Base-by-base conservation (phyloP, 768 basidiomycete species). In the Boletus rubescentipes region DNA sequence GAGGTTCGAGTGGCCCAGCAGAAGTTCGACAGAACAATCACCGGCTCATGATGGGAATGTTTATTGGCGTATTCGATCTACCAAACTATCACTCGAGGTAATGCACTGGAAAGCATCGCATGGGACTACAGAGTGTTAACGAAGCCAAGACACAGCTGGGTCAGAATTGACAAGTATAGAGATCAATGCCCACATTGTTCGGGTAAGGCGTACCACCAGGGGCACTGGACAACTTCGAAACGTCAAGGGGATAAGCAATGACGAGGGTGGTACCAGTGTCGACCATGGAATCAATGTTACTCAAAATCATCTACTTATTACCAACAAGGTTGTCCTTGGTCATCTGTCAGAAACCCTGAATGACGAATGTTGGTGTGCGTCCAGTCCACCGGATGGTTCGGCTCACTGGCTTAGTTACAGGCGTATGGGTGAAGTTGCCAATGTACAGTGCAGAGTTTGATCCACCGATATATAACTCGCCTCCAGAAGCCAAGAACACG, bases 381-480 rank as follows among this genome's bases (percentile, higher is more conserved):
- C 29, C 10, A 23, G 4, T 31, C 16, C 16, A 11, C 5, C 30
- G 1, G 11, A 37, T 18, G 15, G 10, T 32, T 10, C 7, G 11
- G 36, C 51, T 68, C 39, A 56, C 70, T 61, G 54, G n/a, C 10
- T 49, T 11, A 11, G 61, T 63, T 5, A 73, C 67, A 5, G 57
- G 54, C 1, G 46, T 50, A 39, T 66, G 77, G 8, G 66, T 69
- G 49, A 79, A 61, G 2, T 45, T 47, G 15, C 76, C 76, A 34
- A 61, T 67, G 61, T 72, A 78, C 49, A 70, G 64, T 21, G 60
- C 51, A 5, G 60, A 32, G 61, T 80, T 72, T 29, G 65, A 59
- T 42, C 77, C 78, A 23, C 78, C 78, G 23, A 79, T 49, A 60
- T 61, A 74, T 40, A 77, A 63, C 57, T 74, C 68, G 36, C 57